Conservation (phyloP, 306 rosid species). For the Neltuma alba region DNA sequence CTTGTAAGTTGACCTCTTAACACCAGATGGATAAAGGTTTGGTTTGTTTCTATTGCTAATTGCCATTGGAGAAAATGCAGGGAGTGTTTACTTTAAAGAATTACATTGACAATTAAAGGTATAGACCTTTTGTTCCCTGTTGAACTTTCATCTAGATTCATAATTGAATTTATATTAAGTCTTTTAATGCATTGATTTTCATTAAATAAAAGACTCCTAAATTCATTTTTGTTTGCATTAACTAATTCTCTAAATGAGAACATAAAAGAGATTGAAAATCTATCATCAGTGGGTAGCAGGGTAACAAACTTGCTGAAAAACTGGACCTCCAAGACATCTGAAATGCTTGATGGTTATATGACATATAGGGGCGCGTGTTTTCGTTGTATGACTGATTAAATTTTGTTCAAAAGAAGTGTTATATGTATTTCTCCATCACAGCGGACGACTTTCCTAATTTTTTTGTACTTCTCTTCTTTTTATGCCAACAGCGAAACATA, state of each 20-base stretch:
- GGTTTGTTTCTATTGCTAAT: constrained; percentile 15
- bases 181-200: neutral
- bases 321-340: neutral
- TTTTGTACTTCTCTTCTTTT: constrained; percentile 1
- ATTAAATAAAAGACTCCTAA: neutral
- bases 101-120: neutral
- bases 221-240: neutral
- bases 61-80: neutral
- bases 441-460: neutral
- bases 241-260: neutral
- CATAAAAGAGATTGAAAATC: neutral
- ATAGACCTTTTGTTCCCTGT: neutral
- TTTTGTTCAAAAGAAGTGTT: neutral
- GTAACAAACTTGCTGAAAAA: neutral
- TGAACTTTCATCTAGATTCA: neutral
- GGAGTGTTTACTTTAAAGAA: neutral
- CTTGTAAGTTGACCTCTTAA: neutral
- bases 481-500: constrained; percentile 36
- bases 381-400: neutral
- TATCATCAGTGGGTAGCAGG: neutral
- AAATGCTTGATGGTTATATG: neutral
- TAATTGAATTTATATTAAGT: neutral
- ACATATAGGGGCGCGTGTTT: neutral
- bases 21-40: neutral
- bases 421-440: neutral